Percentiles rank a stretch among this genome's conserved stretches.
Conservation (phyloP, 768 basidiomycete genomes). For the Russula sp. region DNA sequence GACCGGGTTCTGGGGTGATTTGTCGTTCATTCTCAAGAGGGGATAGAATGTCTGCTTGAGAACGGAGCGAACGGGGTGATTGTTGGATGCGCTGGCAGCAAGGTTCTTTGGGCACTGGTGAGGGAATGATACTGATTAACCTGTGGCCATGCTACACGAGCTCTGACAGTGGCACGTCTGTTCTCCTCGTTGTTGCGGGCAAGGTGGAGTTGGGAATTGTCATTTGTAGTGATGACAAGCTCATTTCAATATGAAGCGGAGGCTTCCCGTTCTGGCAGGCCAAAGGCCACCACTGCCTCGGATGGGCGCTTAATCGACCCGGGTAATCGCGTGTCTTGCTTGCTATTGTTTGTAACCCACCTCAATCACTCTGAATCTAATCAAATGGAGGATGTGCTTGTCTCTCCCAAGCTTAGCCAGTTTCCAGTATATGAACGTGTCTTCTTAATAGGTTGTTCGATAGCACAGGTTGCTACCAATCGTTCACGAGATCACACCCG, state of each 20-base stretch:
- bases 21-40: slow-evolving; percentile 43
- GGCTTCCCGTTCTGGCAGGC: too few relatives aligned
- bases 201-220: slow-evolving; percentile 55
- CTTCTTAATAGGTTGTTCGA: too few relatives aligned
- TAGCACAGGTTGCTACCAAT: too few relatives aligned
- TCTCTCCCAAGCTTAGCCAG: too few relatives aligned
- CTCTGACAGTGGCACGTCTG: slow-evolving; percentile 26
- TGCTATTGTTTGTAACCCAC: slow-evolving; percentile 24
- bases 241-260: too few relatives aligned
- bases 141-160: slow-evolving; percentile 45
- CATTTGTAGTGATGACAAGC: slow-evolving; percentile 29
- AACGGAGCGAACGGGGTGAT: slow-evolving; percentile 57
- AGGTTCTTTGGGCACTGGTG: slow-evolving; percentile 22
- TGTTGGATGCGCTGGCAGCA: slow-evolving; percentile 33
- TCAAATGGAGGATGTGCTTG: too few relatives aligned
- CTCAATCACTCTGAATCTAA: too few relatives aligned
- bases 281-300: too few relatives aligned
- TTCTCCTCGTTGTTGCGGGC: slow-evolving; percentile 55
- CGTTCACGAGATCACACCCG: too few relatives aligned
- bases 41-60: slow-evolving; percentile 48
- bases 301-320: background rate
- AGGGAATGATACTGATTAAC: slow-evolving; percentile 44
- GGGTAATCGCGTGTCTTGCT: slow-evolving; percentile 34
- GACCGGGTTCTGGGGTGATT: slow-evolving; percentile 69
- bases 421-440: too few relatives aligned